phyloP scores from a whole-genome alignment of 352 stramenopile genomes.

The Phytophthora cryptogea region DNA sequence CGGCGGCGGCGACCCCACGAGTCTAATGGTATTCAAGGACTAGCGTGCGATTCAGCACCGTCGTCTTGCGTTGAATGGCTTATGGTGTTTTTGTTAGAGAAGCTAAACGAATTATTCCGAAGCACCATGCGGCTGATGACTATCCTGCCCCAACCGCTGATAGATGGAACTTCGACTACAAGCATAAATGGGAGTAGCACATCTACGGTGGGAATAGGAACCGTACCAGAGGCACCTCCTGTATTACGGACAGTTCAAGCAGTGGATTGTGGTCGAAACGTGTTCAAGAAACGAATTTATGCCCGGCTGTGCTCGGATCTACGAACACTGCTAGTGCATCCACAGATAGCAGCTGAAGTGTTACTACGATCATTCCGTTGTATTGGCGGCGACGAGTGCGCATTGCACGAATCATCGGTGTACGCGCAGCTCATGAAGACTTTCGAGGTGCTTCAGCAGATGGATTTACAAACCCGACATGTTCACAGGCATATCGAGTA shows the following conservation, averaged over 20 bases:
- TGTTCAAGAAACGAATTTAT: conserved; percentile 84
- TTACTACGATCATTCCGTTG: conserved; percentile 61
- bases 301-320: conserved; percentile 81
- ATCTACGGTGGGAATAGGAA: conserved; percentile 26
- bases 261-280: conserved; percentile 64
- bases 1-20: conserved; percentile 15
- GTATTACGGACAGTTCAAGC: conserved; percentile 52
- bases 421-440: conserved; percentile 61
- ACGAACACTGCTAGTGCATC: conserved; percentile 75
- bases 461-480: conserved; percentile 80
- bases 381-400: conserved; percentile 33
- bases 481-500: conserved; percentile 78
- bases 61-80: conserved; percentile 66
- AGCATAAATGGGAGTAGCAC: conserved; percentile 23
- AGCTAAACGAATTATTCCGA: conserved; percentile 68
- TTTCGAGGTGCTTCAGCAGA: conserved; percentile 74
- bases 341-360: conserved; percentile 56
- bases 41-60: conserved; percentile 22
- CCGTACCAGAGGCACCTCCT: conserved; percentile 22
- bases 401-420: conserved; percentile 45
- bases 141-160: conserved; percentile 36
- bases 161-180: conserved; percentile 15
- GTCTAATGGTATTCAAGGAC: conserved; percentile 10
- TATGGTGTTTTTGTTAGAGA: conserved; percentile 67
- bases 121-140: conserved; percentile 63